Evolutionary conservation across 1,139 yeast species (phyloP), one percentile per base, ranked within the genome.

Genomic region (Candida sp.): DNA sequence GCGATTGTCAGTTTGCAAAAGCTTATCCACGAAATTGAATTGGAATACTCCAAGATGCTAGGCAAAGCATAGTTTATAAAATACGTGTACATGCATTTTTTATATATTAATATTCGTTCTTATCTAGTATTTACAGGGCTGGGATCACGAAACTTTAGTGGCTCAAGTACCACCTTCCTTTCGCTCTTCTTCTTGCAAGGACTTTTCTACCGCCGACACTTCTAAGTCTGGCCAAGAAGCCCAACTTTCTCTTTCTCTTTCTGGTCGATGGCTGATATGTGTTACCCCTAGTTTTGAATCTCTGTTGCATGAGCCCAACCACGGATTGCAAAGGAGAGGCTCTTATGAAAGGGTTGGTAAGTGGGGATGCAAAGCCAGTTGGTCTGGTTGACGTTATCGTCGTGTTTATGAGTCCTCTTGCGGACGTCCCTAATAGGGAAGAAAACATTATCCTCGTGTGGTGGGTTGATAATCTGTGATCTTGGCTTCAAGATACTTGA

Each of bases 141-240:
- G 9, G 9, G 23, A 28, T 30, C 25, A 30, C 7, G 23, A 11
- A 12, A 11, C 11, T 22, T 26, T 37, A 93, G 65, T 94, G 96
- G 45, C 96, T 79, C 63, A 94, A 75, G 65, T 84, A 92, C 98
- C 98, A 93, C 72, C 99, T 85, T 7, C 97, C 98, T 74, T 94
- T 94, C 42, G 85, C 88, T 64, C 76, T 86, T 70, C 99, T 84
- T 67, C 96, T 82, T 51, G 83, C 83, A 54, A 94, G 74, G 45
- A 94, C 81, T 66, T 87, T 90, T 61, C 93, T 83, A 8, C 98
- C 98, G 39, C 84, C 81, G 60, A 81, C 83, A n/a, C 88, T 73
- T 66, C 86, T 84, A 70, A 89, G 81, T 66, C 98, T 84, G n/a
- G 97, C 94, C 63, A 94, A 77, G 62, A 93, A 94, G 0, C 99